Conservation (phyloP, 805 yeast genomes). For the Candida vartiovaarae region DNA sequence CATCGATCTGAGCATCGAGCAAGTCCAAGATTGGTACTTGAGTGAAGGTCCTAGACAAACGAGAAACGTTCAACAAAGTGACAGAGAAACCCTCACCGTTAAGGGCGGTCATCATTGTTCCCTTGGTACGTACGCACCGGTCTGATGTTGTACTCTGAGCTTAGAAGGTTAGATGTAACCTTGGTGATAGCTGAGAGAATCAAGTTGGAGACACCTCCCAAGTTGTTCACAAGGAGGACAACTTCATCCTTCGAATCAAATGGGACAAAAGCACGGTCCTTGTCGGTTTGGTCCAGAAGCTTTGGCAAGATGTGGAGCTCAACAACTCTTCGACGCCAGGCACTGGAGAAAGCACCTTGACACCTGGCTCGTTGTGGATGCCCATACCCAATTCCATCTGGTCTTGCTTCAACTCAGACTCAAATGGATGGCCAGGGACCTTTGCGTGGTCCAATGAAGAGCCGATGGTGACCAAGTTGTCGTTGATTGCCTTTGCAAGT, state of each 20-base stretch:
- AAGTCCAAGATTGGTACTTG: conserved; percentile 38
- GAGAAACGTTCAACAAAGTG: conserved; percentile 66
- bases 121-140: conserved; percentile 70
- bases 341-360: conserved; percentile 42
- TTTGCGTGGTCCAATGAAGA: conserved; percentile 85
- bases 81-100: conserved; percentile 90
- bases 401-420: conserved; percentile 42
- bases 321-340: conserved; percentile 63
- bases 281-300: conserved; percentile 54
- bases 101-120: conserved; percentile 82
- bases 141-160: conserved; percentile 41
- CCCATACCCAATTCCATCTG: conserved; percentile 94
- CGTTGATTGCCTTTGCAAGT: conserved; percentile 55
- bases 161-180: conserved; percentile 46
- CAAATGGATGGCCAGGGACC: conserved; percentile 75
- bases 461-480: conserved; percentile 75
- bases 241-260: conserved; percentile 60
- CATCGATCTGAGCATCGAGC: conserved; percentile 67
- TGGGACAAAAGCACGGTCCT: conserved; percentile 75
- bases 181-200: conserved; percentile 71
- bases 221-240: conserved; percentile 68
- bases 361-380: conserved; percentile 93
- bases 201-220: conserved; percentile 84
- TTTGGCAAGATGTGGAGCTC: conserved; percentile 51
- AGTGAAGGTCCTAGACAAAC: conserved; percentile 29